Base-by-base conservation (phyloP, 2,329 filamentous ascomycete species). In the Pyricularia sp. region DNA sequence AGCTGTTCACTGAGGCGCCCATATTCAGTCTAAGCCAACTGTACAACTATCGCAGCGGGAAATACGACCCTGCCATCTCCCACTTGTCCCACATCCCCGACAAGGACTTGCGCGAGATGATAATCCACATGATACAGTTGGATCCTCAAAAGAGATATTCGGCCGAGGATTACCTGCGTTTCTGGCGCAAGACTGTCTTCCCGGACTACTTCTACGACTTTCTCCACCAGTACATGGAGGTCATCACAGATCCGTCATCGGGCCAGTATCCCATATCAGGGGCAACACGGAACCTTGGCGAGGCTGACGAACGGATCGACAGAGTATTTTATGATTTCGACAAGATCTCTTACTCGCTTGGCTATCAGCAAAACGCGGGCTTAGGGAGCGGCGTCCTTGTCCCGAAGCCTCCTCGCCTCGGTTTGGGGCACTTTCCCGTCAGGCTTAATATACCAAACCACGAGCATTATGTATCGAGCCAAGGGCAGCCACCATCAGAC, bases 21-120 rank as follows among this genome's bases (percentile, higher is more conserved):
- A 94, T 98, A n/a, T 98, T 99, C 79, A 97, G 89, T n/a, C 85
- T 99, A 12, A 97, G 93, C 74, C 94, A 98, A 78, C 86, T 99
- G 68, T 98, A 94, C 82, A 94, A 94, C 76, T 99, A 97, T 76
- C 90, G 93, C 59, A 90, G 92, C 71, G 92, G 93, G 72, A 94
- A 99, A 76, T 98, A 97, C 76, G 93, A 97, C 74, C 94, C 94
- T 0, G 88, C 89, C 67, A 89, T 91, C 65, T 88, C 91, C 6
- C 90, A 95, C 73, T 81, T 99, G 61, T 90, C 87, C 77, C 92
- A 93, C 73, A 97, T 99, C 70, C 90, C 94, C 50, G 94, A 99
- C 77, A 87, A 88, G 69, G 91, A 96, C 70, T 86, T 99, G 69
- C 88, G 93, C 64, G 92, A 96, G 66, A 88, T 99, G 84, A 91